phyloP scores from a whole-genome alignment of 2,329 filamentous ascomycete genomes.

The Achaetomium macrosporum region DNA sequence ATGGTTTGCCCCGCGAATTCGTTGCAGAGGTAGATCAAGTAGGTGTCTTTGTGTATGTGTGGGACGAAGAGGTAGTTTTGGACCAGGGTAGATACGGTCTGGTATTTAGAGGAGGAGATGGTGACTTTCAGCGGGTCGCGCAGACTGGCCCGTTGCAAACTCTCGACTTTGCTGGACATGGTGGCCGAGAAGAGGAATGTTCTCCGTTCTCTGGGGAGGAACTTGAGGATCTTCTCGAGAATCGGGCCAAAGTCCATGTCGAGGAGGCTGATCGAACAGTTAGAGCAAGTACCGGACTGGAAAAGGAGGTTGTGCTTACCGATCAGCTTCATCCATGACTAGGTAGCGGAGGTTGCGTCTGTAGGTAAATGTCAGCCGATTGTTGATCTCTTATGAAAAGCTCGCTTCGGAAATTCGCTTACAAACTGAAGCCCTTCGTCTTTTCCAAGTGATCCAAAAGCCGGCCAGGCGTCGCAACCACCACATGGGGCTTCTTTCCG shows the following conservation, averaged over 20 bases:
- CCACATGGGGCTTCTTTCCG: constrained; percentile 90
- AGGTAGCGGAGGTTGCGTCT: constrained; percentile 66
- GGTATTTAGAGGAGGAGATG: constrained; percentile 77
- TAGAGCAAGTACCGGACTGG: background rate
- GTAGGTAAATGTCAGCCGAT: background rate
- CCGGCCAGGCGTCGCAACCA: constrained; percentile 80
- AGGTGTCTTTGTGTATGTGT: constrained; percentile 81
- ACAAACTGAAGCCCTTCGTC: constrained; percentile 89
- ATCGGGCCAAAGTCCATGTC: constrained; percentile 93
- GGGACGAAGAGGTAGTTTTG: constrained; percentile 86
- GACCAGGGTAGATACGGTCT: constrained; percentile 82
- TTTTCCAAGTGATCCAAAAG: constrained; percentile 91
- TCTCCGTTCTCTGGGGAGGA: constrained; percentile 68
- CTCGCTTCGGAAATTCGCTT: constrained; percentile 28
- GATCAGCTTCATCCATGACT: constrained; percentile 92
- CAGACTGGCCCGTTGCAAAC: constrained; percentile 81
- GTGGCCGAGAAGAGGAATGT: constrained; percentile 94
- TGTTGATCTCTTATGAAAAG: background rate
- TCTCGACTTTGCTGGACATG: constrained; percentile 90
- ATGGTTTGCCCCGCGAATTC: constrained; percentile 79
- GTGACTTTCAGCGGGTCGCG: constrained; percentile 78
- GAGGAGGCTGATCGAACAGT: constrained; percentile 46
- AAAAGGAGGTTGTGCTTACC: constrained; percentile 30
- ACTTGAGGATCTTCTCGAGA: constrained; percentile 88
- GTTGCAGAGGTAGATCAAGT: constrained; percentile 79